Percentiles rank a stretch among this genome's conserved stretches.
phyloP scores from a whole-genome alignment of 495 filamentous ascomycete genomes.

The Diplogelasinospora grovesii region DNA sequence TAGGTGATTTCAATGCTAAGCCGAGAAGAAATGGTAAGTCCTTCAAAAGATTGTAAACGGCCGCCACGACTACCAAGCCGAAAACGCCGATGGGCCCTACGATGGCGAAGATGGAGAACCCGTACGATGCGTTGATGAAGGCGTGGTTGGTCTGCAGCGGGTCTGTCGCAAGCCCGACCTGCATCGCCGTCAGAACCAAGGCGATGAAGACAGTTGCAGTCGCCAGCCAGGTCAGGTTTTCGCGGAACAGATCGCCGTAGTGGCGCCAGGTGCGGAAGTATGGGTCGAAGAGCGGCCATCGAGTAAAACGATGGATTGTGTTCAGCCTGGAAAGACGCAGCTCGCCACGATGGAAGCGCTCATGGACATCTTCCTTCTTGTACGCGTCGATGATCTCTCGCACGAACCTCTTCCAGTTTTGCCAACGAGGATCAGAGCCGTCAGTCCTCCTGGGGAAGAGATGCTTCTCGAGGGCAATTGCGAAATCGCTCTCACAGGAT shows the following conservation, averaged over 20 bases:
- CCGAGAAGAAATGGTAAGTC: conserved; percentile 3
- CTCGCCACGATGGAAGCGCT: conserved; percentile 7
- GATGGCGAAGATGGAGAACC: conserved; percentile 4
- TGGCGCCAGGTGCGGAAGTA: conserved; percentile 13
- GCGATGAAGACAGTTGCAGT: conserved; percentile 44
- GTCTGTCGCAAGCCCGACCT: conserved; percentile 44
- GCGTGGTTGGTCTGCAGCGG: background rate
- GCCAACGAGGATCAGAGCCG: conserved; percentile 4
- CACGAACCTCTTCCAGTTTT: conserved; percentile 6
- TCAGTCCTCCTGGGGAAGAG: conserved; percentile 22
- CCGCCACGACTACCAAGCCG: background rate
- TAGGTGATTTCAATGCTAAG: too few species aligned
- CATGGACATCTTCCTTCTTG: conserved; percentile 1
- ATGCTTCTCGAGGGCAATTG: conserved; percentile 25
- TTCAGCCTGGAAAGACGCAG: conserved; percentile 1
- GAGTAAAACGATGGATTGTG: conserved; percentile 3
- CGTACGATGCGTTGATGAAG: conserved; percentile 1
- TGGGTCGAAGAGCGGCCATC: background rate
- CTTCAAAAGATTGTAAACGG: conserved; percentile 3
- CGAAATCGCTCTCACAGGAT: conserved; percentile 30
- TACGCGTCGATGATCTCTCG: conserved; percentile 6
- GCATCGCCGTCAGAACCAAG: conserved; percentile 52
- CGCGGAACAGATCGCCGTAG: conserved; percentile 35
- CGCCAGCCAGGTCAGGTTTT: conserved; percentile 42
- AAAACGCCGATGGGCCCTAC: background rate